Evolutionary conservation across 2,329 filamentous ascomycete species (phyloP).

Genomic region (Beauveria bassiana): DNA sequence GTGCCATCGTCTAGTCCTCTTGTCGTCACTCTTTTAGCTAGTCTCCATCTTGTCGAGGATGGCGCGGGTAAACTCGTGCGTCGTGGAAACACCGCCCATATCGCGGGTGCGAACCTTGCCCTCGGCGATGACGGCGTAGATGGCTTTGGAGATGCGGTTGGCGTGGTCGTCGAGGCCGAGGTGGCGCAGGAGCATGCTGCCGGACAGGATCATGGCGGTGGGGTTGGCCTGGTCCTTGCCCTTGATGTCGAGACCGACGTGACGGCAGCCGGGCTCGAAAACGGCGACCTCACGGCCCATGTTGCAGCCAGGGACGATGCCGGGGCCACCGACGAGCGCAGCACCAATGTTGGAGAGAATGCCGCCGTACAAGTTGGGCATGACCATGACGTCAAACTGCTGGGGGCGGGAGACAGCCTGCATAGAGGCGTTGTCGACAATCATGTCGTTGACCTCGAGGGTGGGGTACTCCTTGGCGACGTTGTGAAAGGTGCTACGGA

Average conservation of each 20-base stretch:
- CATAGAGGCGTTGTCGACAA: conserved; percentile 99
- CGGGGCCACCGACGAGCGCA: conserved; percentile 91
- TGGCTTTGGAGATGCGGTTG: conserved; percentile 90
- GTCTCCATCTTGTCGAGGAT: conserved; percentile 94
- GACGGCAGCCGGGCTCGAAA: conserved; percentile 97
- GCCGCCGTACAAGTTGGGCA: conserved; percentile 98
- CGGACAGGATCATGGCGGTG: conserved; percentile 87
- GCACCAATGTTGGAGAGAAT: conserved; percentile 99
- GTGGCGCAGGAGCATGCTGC: conserved; percentile 95
- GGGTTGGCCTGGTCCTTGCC: conserved; percentile 99
- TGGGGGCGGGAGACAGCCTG: conserved; percentile 93
- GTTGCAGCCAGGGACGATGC: conserved; percentile 97
- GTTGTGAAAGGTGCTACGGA: conserved; percentile 94
- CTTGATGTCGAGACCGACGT: conserved; percentile 99
- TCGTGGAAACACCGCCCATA: conserved; percentile 87
- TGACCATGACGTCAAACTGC: conserved; percentile 99
- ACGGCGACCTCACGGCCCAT: conserved; percentile 98
- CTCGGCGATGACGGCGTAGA: conserved; percentile 73
- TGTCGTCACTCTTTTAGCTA: conserved; percentile 37
- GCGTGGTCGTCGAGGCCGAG: conserved; percentile 96
- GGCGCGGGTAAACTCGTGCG: conserved; percentile 90
- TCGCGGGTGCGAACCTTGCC: conserved; percentile 85
- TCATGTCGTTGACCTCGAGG: conserved; percentile 97
- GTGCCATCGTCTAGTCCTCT: background rate
- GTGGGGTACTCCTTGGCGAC: conserved; percentile 93